Conservation (phyloP, 164 flowering plant species). For the Sedum album region DNA sequence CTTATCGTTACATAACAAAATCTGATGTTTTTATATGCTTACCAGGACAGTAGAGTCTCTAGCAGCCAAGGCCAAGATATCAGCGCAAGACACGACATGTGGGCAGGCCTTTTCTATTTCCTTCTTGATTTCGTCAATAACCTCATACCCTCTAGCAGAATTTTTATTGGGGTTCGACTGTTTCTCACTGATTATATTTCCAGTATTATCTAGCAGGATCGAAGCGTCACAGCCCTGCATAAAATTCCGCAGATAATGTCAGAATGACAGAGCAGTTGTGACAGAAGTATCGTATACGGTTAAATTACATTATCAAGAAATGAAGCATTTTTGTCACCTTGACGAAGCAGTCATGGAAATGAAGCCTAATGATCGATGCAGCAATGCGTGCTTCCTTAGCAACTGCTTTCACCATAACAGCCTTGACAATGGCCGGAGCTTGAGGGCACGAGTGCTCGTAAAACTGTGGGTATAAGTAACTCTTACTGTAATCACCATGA, state of each 20-base stretch:
- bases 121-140: constrained; percentile 72
- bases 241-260: background rate
- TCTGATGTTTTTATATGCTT: constrained; percentile 11
- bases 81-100: constrained; percentile 89
- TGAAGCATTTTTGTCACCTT: constrained; percentile 22
- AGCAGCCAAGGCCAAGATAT: constrained; percentile 76
- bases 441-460: constrained; percentile 74
- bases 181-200: constrained; percentile 65
- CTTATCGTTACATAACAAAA: background rate
- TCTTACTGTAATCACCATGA: constrained; percentile 15
- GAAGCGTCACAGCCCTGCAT: constrained; percentile 93
- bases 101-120: constrained; percentile 89
- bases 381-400: constrained; percentile 79
- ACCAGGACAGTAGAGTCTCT: constrained; percentile 87
- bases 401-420: constrained; percentile 63
- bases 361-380: constrained; percentile 86
- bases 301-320: background rate
- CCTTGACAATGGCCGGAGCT: constrained; percentile 61
- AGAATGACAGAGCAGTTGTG: background rate
- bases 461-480: constrained; percentile 71
- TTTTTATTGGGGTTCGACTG: constrained; percentile 58
- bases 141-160: constrained; percentile 83
- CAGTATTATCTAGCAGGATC: constrained; percentile 60
- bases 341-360: constrained; percentile 95
- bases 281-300: too few species aligned